These are phyloP conservation scores for Solanum rostratum DNA, from an alignment of 257 asterid genomes.

Conservation along the genomic window DNA sequence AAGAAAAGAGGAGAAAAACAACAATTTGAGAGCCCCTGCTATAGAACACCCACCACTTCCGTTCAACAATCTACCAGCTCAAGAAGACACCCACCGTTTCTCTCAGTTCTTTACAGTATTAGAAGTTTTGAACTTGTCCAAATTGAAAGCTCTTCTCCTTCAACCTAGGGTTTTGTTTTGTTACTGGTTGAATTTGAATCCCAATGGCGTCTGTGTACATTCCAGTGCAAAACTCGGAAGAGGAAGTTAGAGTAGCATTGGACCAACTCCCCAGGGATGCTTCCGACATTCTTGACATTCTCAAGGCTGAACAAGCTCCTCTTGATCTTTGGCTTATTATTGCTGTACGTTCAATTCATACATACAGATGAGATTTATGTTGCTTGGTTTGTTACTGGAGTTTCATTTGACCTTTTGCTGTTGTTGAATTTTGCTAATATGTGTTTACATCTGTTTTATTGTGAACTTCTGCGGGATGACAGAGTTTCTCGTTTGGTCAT, in stretches of 20 bases:
- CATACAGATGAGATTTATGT: not conserved
- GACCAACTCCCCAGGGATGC: conserved; percentile 99
- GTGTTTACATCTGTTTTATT: not conserved
- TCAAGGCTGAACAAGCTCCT: conserved; percentile 99
- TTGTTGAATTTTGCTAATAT: not conserved
- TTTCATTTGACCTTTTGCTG: not conserved
- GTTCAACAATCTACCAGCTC: not conserved
- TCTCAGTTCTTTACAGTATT: not conserved
- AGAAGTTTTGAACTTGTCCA: not conserved
- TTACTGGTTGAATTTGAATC: not conserved
- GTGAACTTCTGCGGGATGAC: not conserved
- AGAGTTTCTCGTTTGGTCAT: not conserved
- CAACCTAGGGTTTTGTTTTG: conserved; percentile 1
- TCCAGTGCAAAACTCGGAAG: conserved; percentile 95
- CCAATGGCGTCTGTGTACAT: conserved; percentile 67
- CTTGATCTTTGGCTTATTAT: conserved; percentile 95
- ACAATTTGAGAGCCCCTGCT: not conserved
- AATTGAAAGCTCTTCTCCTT: not conserved
- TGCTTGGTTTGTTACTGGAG: not conserved
- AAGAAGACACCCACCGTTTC: not conserved
- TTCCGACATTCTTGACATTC: conserved; percentile 91
- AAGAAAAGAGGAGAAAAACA: too few species aligned
- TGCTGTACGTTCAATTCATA: conserved; percentile 39
- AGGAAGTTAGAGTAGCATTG: conserved; percentile 88
- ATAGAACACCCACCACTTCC: not conserved